Conservation (phyloP, 164 flowering plant genomes). For the Cinnamomum micranthum region DNA sequence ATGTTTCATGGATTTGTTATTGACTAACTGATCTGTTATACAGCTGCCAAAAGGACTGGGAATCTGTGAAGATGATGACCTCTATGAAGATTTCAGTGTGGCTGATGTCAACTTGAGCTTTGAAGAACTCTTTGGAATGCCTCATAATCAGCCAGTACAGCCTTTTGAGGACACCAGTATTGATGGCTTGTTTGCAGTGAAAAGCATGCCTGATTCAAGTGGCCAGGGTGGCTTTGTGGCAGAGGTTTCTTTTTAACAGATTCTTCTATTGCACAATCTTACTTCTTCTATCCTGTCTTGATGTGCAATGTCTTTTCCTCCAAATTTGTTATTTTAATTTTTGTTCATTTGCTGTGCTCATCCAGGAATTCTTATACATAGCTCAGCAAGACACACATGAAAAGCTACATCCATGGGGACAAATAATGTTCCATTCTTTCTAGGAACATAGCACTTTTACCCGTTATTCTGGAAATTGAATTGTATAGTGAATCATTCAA, state of each 20-base stretch:
- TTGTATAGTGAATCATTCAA: too few relatives aligned
- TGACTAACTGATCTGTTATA: conserved; percentile 10
- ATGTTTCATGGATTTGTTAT: background rate
- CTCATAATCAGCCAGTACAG: conserved; percentile 53
- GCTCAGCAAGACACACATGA: too few relatives aligned
- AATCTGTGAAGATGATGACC: conserved; percentile 41
- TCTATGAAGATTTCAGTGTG: conserved; percentile 63
- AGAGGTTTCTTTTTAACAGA: conserved; percentile 38
- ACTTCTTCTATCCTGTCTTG: background rate
- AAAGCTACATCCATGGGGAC: too few relatives aligned
- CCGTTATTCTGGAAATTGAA: too few relatives aligned
- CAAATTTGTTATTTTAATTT: background rate
- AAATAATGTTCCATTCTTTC: too few relatives aligned
- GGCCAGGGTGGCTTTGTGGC: conserved; percentile 44
- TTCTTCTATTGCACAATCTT: background rate
- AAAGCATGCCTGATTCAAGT: conserved; percentile 51
- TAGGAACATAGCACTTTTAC: too few relatives aligned
- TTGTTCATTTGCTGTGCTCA: background rate
- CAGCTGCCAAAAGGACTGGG: conserved; percentile 48
- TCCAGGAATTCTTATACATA: background rate
- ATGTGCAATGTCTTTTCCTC: background rate
- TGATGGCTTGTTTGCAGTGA: conserved; percentile 62
- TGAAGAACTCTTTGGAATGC: conserved; percentile 78
- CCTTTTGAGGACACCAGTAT: conserved; percentile 70
- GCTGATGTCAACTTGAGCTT: conserved; percentile 70